phyloP scores from a whole-genome alignment of 176 grass and related monocot genomes.

The Triticum aestivum region DNA sequence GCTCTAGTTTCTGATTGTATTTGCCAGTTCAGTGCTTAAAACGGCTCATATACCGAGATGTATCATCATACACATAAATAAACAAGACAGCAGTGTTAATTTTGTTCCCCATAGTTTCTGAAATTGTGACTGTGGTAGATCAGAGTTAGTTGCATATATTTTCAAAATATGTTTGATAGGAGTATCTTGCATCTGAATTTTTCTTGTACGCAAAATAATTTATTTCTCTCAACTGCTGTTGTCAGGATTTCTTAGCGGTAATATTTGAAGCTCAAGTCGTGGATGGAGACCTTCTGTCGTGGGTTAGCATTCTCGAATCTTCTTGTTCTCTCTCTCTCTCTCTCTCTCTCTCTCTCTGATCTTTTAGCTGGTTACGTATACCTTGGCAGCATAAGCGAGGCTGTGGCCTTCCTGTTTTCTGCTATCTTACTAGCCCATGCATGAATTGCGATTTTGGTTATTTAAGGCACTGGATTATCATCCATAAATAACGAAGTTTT shows the following conservation, averaged over 20 bases:
- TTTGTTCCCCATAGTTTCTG: background rate
- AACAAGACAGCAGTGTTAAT: background rate
- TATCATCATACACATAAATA: background rate
- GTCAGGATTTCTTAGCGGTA: conserved; percentile 62
- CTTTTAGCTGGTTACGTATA: background rate
- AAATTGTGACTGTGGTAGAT: background rate
- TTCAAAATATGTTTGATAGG: background rate
- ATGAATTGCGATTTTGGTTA: background rate
- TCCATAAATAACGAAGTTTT: background rate
- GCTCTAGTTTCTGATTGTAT: background rate
- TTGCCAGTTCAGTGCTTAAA: background rate
- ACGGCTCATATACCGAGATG: background rate
- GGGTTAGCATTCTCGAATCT: conserved; percentile 44
- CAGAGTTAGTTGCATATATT: background rate
- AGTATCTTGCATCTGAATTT: conserved; percentile 1
- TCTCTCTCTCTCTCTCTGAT: background rate
- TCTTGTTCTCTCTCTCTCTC: background rate
- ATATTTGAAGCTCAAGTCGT: conserved; percentile 54
- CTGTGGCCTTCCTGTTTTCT: background rate
- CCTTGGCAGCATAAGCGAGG: background rate
- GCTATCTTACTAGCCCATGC: background rate
- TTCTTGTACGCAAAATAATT: background rate
- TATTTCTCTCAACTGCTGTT: background rate
- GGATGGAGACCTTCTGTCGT: conserved; percentile 69
- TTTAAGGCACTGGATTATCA: background rate